Evolutionary conservation across 306 rosid genomes (phyloP), one percentile per base, ranked within the genome.

Genomic region (Begonia loranthoides): DNA sequence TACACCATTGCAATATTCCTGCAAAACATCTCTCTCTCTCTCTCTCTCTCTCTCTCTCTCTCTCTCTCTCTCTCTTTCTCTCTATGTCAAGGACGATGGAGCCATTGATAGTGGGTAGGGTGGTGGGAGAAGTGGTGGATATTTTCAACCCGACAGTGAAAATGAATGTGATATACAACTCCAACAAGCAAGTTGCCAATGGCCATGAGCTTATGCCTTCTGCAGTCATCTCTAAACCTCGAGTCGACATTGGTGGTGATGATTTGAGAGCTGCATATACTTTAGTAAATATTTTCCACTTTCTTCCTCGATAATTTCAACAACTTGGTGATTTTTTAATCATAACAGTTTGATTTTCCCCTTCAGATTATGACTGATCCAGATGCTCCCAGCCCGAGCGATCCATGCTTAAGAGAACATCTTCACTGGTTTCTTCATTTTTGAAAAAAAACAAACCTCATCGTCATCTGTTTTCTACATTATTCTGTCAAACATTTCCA

Each of bases 361-460:
- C 33, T 22, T 10, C 34, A 90, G 97, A 62, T 85, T 61, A 85
- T 89, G 97, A 78, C 93, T 3, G 95, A 89, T 54, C 97, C 97
- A 17, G 97, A 89, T 76, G 93, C 87, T 65, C 95, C 97, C 64
- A 78, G 90, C 69, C 97, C 97, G 38, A 89, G 97, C 56, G 84
- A 89, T 58, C 90, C 97, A 56, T 54, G 64, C 61, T 59, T 79
- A 41, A 79, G 75, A 70, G 97, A 89, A 73, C 89, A 82, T 60
- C 90, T 89, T 9, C 94, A 79, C 62, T 89, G 97, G 97, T 83
- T 60, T 59, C 83, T 66, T 53, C 57, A 46, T 51, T 15, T 28
- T 28, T 19, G 22, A 19, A 19, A 19, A 19, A 19, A 19, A 19
- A 2, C 22, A 2, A 19, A 19, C 22, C 22, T 19, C 22, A 28